A percentile compares a stretch with the other conserved stretches of the same genome.
These are phyloP conservation scores for Erythrobasidium yunnanense DNA, from an alignment of 768 basidiomycete species.

Conservation along the genomic window DNA sequence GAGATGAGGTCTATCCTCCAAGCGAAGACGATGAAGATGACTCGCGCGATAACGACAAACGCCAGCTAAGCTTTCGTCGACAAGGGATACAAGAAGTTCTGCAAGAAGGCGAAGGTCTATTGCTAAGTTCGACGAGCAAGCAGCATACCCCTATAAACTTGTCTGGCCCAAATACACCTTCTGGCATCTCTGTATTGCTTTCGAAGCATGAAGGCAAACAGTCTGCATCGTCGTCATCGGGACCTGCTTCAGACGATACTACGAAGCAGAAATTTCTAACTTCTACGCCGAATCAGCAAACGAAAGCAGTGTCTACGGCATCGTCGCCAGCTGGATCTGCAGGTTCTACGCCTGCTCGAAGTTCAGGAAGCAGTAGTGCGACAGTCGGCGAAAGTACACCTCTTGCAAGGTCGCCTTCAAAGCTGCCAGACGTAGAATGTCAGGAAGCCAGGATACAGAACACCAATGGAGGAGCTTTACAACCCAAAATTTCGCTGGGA, in stretches of 20 bases:
- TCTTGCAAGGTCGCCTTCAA: not conserved
- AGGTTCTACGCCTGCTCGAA: not conserved
- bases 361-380: not conserved
- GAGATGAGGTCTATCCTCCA: not conserved
- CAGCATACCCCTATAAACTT: not conserved
- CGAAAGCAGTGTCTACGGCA: too few relatives aligned
- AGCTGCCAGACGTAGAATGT: not conserved
- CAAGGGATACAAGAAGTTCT: not conserved
- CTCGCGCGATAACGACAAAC: not conserved
- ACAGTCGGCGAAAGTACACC: not conserved
- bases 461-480: not conserved
- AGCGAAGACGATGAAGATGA: slow-evolving; percentile 2
- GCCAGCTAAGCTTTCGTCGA: not conserved
- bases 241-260: not conserved
- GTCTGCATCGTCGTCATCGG: not conserved
- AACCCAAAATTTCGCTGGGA: too few relatives aligned
- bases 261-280: not conserved
- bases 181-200: slow-evolving; percentile 2
- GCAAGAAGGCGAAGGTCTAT: not conserved
- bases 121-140: not conserved
- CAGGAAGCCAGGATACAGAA: not conserved
- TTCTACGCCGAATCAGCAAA: not conserved
- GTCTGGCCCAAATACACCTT: slow-evolving; percentile 3
- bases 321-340: not conserved
- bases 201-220: not conserved